Evolutionary conservation across 352 stramenopile species (phyloP).

Genomic region (Phytopythium mirpurense): DNA sequence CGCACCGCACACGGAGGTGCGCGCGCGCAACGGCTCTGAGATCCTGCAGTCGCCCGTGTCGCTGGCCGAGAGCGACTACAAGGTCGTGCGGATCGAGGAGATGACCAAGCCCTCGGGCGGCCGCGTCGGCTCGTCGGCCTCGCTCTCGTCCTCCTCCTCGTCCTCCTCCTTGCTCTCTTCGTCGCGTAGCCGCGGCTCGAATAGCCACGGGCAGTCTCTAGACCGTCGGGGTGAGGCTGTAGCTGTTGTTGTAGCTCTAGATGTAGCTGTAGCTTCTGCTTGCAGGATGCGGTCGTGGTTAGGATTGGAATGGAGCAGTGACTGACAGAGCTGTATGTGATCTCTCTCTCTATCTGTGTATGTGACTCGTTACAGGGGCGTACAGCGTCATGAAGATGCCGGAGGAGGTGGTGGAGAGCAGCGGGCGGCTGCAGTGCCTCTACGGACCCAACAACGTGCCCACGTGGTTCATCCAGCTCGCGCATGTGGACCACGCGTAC

Average conservation of each 20-base stretch:
- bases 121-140: constrained; percentile 12
- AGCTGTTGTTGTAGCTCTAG: too few relatives aligned
- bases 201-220: constrained; percentile 12
- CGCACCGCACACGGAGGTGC: constrained; percentile 7
- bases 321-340: too few relatives aligned
- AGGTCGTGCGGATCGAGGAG: constrained; percentile 57
- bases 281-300: too few relatives aligned
- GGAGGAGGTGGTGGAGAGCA: constrained; percentile 62
- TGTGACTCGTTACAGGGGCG: too few relatives aligned
- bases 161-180: constrained; percentile 3
- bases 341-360: too few relatives aligned
- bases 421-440: constrained; percentile 49
- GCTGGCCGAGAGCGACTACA: constrained; percentile 36
- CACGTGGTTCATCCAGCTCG: constrained; percentile 68
- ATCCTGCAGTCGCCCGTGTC: constrained; percentile 10
- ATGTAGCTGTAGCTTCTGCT: too few relatives aligned
- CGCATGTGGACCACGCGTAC: constrained; percentile 65
- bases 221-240: constrained; percentile 37
- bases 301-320: too few relatives aligned
- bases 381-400: constrained; percentile 79
- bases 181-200: constrained; percentile 18
- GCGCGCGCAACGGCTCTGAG: constrained; percentile 12
- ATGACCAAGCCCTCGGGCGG: constrained; percentile 31
- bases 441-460: constrained; percentile 43
- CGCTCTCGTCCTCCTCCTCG: constrained; percentile 1